phyloP scores from a whole-genome alignment of 176 grass and related monocot genomes.

The Saccharum officinarum region DNA sequence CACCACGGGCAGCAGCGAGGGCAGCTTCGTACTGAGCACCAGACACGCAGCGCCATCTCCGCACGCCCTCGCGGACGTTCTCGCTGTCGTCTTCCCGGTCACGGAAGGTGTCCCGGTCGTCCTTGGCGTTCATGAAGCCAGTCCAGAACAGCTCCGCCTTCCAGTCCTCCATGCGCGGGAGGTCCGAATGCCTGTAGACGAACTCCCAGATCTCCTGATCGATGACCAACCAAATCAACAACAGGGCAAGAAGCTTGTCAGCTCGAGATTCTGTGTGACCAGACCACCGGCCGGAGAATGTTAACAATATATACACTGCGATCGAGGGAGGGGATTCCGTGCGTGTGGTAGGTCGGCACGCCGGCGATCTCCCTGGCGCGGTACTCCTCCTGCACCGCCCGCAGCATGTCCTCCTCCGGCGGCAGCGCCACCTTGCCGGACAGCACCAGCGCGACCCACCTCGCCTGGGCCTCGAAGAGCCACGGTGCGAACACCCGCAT shows the following conservation, averaged over 20 bases:
- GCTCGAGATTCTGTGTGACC: no score
- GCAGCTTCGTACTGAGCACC: not conserved
- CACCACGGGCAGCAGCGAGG: not conserved
- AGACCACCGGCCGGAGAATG: no score
- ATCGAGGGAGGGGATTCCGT: no score
- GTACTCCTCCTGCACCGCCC: no score
- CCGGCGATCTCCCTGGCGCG: no score
- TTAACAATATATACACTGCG: no score
- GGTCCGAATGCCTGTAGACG: not conserved
- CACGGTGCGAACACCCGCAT: not conserved
- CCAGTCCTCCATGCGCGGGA: not conserved
- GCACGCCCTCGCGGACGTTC: not conserved
- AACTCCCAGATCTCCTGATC: slow-evolving; percentile 23
- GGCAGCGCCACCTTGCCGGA: slow-evolving; percentile 32
- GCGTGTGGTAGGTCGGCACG: no score
- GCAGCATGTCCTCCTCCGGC: slow-evolving; percentile 29
- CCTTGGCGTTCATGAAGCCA: not conserved
- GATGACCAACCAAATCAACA: no score
- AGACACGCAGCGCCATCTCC: not conserved
- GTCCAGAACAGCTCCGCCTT: not conserved
- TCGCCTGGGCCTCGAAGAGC: slow-evolving; percentile 32
- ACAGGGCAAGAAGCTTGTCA: no score
- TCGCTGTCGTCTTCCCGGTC: not conserved
- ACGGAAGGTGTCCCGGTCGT: not conserved
- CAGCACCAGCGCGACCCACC: slow-evolving; percentile 45